Base-by-base conservation (phyloP, 169 alveolate genomes). In the Blepharisma undulans region DNA sequence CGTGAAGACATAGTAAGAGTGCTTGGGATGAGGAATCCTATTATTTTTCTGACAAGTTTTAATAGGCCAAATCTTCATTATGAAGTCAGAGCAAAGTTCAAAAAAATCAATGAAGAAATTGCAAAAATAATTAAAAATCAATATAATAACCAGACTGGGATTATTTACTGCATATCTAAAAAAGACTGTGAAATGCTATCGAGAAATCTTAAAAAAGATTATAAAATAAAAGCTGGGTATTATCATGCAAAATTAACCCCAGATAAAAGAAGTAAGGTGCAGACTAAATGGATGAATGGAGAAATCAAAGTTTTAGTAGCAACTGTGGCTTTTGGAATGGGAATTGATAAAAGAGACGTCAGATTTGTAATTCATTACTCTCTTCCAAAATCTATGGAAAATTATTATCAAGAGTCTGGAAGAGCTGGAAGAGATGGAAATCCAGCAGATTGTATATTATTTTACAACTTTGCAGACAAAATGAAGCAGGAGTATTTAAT, bases 251-350 rank as follows among this genome's bases (percentile, higher is more conserved):
- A 97, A 4, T 32, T 98, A 48, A 88, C 93, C 71, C 97, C 94
- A 25, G 88, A 92, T 88, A 92, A 95, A 76, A 92, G 96, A 89
- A 95, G 91, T 76, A 87, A 92, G 29, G 84, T 99, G 97, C 98
- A 97, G 89, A 93, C 94, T 27, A 93, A 93, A 91, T 99, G 99
- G 99, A 97, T 98, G 95, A 91, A 94, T 61, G 98, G 99, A 74
- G 97, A 96, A 61, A 95, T 98, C 60, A 96, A 98, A 30, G 98
- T 98, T 7, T 97, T 98, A 74, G 99, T 98, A 5, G 99, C 99
- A n/a, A 98, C 99, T 2, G 98, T 99, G 27, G 99, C 99, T 22
- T 99, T 99, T 94, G 99, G 99, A 27, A 98, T 99, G 99, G 99
- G 99, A 36, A 99, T 99, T 66, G 99, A 99, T 95, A 99, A 99